Base-by-base conservation (phyloP, 441 rosid genomes). In the Adansonia grandidieri region DNA sequence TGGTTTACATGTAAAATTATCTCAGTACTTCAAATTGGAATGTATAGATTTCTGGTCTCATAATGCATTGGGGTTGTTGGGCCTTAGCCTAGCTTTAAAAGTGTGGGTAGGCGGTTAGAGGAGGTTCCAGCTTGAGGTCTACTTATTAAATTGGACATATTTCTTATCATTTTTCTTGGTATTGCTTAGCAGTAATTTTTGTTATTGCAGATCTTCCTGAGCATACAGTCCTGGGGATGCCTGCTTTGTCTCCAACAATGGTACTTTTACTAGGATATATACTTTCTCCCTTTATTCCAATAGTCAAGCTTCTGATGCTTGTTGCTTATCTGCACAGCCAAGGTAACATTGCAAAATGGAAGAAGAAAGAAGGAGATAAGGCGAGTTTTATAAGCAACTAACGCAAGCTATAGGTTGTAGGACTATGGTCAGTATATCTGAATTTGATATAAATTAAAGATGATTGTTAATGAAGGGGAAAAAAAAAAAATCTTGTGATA, bases 231-330 rank as follows among this genome's bases (percentile, higher is more conserved):
- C 82, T 95, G 63, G 88, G 93, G 82, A 92, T 95, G 99, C 99
- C 99, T 48, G 99, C 99, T 72, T 88, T 93, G 86, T 95, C 99
- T 80, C 99, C 98, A 14, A 91, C 98, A 66, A 95, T 95, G 99
- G 99, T 95, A 85, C 80, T 90, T 74, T 60, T 14, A n/a, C 54
- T 58, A 47, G 1, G 11, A 65, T 19, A 40, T 73, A 58, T 45
- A 14, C 51, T 64, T 69, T 80, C 56, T 51, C 76, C 78, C 45
- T 73, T 80, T 63, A 75, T 71, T 75, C 44, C n/a, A 79, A 80
- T 83, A 81, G 64, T 82, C 65, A 73, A 60, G 65, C 37, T 78
- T 62, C 42, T 78, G 75, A 15, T 81, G 70, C 74, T 53, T 77
- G 56, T 84, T 81, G 83, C 70, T 78, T 57, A 78, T 82, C 75